phyloP scores from a whole-genome alignment of 1,139 yeast species.

The Candida sanyaensis region DNA sequence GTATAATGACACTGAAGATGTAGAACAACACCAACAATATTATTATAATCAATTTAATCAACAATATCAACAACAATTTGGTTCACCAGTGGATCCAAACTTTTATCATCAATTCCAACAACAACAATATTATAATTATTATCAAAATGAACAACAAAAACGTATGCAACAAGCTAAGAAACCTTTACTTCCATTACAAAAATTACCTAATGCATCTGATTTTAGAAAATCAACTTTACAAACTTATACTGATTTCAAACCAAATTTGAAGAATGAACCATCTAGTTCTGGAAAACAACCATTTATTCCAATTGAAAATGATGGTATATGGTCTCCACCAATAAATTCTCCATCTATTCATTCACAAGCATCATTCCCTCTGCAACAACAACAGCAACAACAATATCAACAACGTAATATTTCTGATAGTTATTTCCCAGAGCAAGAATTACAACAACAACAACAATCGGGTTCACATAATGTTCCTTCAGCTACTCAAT shows the following conservation, averaged over 20 bases:
- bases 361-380: conserved; percentile 18
- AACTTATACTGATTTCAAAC: conserved; percentile 51
- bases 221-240: conserved; percentile 50
- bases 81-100: conserved; percentile 19
- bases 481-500: conserved; percentile 45
- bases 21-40: conserved; percentile 18
- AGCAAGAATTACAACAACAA: conserved; percentile 31
- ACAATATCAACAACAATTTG: conserved; percentile 18
- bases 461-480: conserved; percentile 11
- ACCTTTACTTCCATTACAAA: conserved; percentile 45
- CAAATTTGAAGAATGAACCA: conserved; percentile 33
- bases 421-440: conserved; percentile 17
- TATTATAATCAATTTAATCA: conserved; percentile 17
- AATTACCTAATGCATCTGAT: conserved; percentile 50
- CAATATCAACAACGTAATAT: conserved; percentile 2
- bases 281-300: conserved; percentile 43
- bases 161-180: conserved; percentile 18
- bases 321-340: conserved; percentile 38
- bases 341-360: conserved; percentile 25
- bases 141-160: conserved; percentile 18
- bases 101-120: conserved; percentile 18
- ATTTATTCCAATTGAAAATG: conserved; percentile 44
- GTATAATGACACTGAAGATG: conserved; percentile 22
- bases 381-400: conserved; percentile 5
- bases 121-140: conserved; percentile 15